Conservation (phyloP, 116 monocot genomes). For the Cymodocea nodosa region DNA sequence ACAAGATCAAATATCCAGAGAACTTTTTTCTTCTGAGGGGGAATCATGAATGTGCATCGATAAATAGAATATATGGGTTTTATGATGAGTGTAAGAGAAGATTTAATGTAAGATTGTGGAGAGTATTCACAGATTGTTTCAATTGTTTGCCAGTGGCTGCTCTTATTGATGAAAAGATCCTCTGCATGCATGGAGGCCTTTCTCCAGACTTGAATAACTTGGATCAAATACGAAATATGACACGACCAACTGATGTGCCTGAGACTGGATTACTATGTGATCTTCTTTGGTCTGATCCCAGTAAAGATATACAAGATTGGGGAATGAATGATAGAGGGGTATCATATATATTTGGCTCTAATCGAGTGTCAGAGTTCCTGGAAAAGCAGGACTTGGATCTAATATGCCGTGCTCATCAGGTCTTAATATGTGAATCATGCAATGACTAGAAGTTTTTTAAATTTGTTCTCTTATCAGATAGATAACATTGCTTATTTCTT, state of each 20-base stretch:
- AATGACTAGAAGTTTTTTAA: too few relatives aligned
- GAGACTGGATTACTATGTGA: conserved; percentile 74
- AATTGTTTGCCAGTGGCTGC: conserved; percentile 15
- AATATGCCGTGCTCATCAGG: conserved; percentile 74
- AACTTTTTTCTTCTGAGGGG: conserved; percentile 9
- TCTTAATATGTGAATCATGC: neutral
- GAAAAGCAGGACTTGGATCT: conserved; percentile 68
- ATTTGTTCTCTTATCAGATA: neutral
- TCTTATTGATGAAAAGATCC: conserved; percentile 9
- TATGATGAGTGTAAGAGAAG: conserved; percentile 10
- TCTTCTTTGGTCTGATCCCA: conserved; percentile 80
- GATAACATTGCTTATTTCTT: neutral
- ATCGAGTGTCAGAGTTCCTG: conserved; percentile 63
- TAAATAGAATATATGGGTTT: conserved; percentile 12
- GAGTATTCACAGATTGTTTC: conserved; percentile 8
- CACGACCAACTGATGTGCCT: conserved; percentile 2
- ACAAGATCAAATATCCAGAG: conserved; percentile 9
- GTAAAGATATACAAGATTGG: conserved; percentile 55
- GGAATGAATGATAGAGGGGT: conserved; percentile 86
- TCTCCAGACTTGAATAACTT: conserved; percentile 7
- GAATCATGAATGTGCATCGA: conserved; percentile 2
- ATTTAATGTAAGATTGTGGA: conserved; percentile 9
- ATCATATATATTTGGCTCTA: conserved; percentile 71
- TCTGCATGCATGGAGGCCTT: conserved; percentile 13
- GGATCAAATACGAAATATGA: conserved; percentile 4